phyloP scores from a whole-genome alignment of 2,329 filamentous ascomycete genomes.

The Onygenales sp. region DNA sequence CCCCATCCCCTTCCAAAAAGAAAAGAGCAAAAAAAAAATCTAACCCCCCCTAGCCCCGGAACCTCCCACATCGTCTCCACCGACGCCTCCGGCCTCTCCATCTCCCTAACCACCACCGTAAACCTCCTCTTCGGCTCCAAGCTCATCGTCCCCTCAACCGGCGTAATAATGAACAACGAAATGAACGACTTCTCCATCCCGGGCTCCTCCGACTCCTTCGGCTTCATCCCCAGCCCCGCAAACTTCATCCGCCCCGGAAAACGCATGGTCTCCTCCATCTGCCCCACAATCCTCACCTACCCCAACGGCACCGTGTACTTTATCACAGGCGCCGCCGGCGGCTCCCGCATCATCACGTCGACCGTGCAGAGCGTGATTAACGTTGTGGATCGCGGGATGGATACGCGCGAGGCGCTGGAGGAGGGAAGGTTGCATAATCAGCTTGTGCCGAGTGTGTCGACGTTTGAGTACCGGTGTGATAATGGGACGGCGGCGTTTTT shows the following conservation, averaged over 20 bases:
- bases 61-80: slow-evolving; percentile 52
- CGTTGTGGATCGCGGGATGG: slow-evolving; percentile 57
- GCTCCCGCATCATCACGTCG: slow-evolving; percentile 71
- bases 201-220: slow-evolving; percentile 66
- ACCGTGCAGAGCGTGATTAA: slow-evolving; percentile 67
- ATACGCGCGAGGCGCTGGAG: slow-evolving; percentile 52
- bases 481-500: slow-evolving; percentile 56
- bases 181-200: slow-evolving; percentile 81
- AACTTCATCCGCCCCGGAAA: slow-evolving; percentile 79
- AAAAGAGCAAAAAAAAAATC: neutral
- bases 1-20: neutral
- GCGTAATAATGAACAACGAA: slow-evolving; percentile 63
- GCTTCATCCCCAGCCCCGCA: slow-evolving; percentile 65
- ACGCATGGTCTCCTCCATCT: slow-evolving; percentile 72
- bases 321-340: slow-evolving; percentile 66
- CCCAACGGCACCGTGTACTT: slow-evolving; percentile 57
- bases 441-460: slow-evolving; percentile 59
- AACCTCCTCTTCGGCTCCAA: slow-evolving; percentile 78
- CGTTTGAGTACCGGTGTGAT: slow-evolving; percentile 61
- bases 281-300: slow-evolving; percentile 65
- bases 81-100: slow-evolving; percentile 63
- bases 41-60: slow-evolving; percentile 29
- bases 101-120: slow-evolving; percentile 76
- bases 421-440: slow-evolving; percentile 72
- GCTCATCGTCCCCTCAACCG: slow-evolving; percentile 70